Evolutionary conservation across 495 filamentous ascomycete species (phyloP), one percentile per base, ranked within the genome.

Genomic region (Entonaema liquescens): DNA sequence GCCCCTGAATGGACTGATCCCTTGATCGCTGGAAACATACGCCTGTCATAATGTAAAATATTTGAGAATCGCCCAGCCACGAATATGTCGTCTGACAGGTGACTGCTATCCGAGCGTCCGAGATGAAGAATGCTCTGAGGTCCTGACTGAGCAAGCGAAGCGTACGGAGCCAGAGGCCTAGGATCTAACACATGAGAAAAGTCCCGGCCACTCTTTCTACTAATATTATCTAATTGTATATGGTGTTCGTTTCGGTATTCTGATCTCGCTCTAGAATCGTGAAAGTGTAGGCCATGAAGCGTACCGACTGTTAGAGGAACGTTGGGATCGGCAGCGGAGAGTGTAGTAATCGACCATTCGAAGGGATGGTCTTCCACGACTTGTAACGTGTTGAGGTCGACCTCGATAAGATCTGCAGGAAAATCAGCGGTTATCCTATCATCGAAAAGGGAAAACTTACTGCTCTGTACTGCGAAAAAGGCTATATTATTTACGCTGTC

Each of bases 21-120:
- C 57, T 86, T 85, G 12, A 98, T 83, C 7, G 87, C 87, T 12
- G 94, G 93, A 76, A 97, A 97, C 79, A 87, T 93, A 47, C 94
- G 89, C 19, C 93, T 88, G 74, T 97, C 93, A 77, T 97, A 98
- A 70, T 90, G 91, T 5, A 98, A 82, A 68, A 98, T 93, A 77
- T 89, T 94, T 11, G 93, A 91, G 77, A 98, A 98, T 26, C 95
- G 89, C 11, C 95, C 95, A 0, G 91, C 94, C 33, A 98, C 89
- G 81, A 91, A 92, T 47, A 94, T 90, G 31, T 90, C 86, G 29
- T 87, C 85, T 29, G 89, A 88, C 21, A 84, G 76, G 59, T 82
- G 76, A 59, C 80, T 83, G 15, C 79, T 75, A n/a, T 80, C 84
- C 1, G 87, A 86, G 21, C 80, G 82, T 26, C 88, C 88, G 12